Evolutionary conservation across 192 early-diverging fungal genomes (phyloP), one percentile per base, ranked within the genome.

Genomic region (Paraglomus brasilianum): DNA sequence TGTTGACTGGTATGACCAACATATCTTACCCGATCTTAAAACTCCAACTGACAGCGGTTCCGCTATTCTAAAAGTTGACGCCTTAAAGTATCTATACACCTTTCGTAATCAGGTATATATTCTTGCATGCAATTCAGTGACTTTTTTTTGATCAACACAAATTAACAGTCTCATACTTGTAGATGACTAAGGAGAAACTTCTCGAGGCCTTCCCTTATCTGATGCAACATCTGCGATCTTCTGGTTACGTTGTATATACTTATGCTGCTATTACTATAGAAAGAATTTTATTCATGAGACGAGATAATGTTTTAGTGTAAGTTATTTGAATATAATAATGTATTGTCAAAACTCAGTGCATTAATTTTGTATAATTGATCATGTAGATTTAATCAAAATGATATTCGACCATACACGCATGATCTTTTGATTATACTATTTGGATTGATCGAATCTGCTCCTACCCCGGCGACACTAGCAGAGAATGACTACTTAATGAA

Each of bases 401-500:
- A 96, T 74, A 80, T 95, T 48, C 82, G 83, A 70, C 82, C 87
- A 40, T 83, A 86, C 55, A 82, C 88, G 0, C 83, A 90, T 56
- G 68, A 74, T 9, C 81, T 95, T 56, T 81, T 97, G 41, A 77
- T 81, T 4, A 83, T 87, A 14, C 76, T 96, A 38, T 96, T 96
- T 74, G 82, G 81, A 8, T 74, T 89, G 36, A 86, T 98, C 57
- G 91, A 91, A 65, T 77, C 77, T 62, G 89, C 85, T 14, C 84
- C 85, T 47, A 89, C 91, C 21, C 93, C 97, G 2, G 92, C 92
- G 63, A 95, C 95, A 75, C 78, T 99, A 70, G 93, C 97, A 0
- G 97, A 98, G 71, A 98, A 97, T 73, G 95, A 97, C 77, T 95
- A 95, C 67, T 69, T 95, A 67, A 99, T 99, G 92, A 93, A 92